Percentiles rank a stretch among this genome's conserved stretches.
Evolutionary conservation across 768 basidiomycete genomes (phyloP).

Genomic region (Mycena belliarum): DNA sequence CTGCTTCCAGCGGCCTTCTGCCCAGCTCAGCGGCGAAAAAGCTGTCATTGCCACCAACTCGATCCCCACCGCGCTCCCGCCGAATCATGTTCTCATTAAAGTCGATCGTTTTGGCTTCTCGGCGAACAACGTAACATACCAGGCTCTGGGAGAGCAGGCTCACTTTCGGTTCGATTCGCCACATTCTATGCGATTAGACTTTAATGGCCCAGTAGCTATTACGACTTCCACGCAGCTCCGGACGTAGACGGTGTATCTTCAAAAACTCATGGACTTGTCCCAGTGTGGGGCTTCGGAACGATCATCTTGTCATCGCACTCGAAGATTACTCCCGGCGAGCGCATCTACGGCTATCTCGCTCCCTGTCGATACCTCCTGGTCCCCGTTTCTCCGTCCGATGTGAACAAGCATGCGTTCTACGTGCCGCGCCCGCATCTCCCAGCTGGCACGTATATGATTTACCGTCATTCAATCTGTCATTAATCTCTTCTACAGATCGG

Average conservation of each 20-base stretch:
- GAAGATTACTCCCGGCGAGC: constrained; percentile 53
- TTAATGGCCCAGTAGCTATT: constrained; percentile 47
- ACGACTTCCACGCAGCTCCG: constrained; percentile 62
- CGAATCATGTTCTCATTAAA: constrained; percentile 52
- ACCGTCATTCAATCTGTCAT: neutral
- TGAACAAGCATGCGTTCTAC: constrained; percentile 56
- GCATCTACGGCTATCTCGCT: constrained; percentile 66
- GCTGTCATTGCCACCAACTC: constrained; percentile 30
- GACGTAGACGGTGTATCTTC: constrained; percentile 38
- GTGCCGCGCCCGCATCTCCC: constrained; percentile 65
- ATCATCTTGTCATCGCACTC: constrained; percentile 50
- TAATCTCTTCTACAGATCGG: constrained; percentile 41
- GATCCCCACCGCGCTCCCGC: constrained; percentile 28
- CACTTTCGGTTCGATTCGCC: constrained; percentile 43
- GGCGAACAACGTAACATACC: constrained; percentile 72
- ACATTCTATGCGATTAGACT: neutral
- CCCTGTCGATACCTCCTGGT: constrained; percentile 59
- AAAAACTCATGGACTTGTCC: constrained; percentile 60
- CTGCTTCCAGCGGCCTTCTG: constrained; percentile 17
- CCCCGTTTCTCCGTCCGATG: constrained; percentile 49
- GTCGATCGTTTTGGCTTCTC: constrained; percentile 74
- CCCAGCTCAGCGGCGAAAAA: constrained; percentile 7
- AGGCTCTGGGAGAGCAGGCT: constrained; percentile 52
- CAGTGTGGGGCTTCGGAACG: constrained; percentile 75
- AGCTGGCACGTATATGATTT: constrained; percentile 40